A percentile compares a stretch with the other conserved stretches of the same genome.
These are phyloP conservation scores for Lentinula raphanica DNA, from an alignment of 768 basidiomycete species.

Conservation along the genomic window DNA sequence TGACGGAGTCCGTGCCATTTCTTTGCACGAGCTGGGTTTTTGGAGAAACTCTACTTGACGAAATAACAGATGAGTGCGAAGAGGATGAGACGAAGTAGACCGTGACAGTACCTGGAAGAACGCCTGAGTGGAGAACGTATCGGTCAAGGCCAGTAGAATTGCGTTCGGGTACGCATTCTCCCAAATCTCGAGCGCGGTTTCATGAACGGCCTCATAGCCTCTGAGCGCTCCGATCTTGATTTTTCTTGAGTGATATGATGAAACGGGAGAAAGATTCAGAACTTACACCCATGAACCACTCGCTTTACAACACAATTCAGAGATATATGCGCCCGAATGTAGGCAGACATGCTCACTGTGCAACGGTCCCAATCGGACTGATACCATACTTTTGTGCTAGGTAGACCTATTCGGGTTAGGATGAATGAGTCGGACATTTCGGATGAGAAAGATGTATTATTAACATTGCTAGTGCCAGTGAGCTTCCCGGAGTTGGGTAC, in stretches of 20 bases:
- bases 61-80: background rate
- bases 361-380: constrained; percentile 73
- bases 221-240: constrained; percentile 74
- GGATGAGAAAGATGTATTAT: constrained; percentile 13
- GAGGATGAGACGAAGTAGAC: constrained; percentile 2
- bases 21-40: constrained; percentile 52
- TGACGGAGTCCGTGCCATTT: constrained; percentile 86
- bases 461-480: constrained; percentile 88
- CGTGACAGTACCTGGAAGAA: constrained; percentile 75
- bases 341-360: constrained; percentile 53
- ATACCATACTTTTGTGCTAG: constrained; percentile 74
- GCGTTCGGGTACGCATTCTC: constrained; percentile 61
- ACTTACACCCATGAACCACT: constrained; percentile 88
- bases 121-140: constrained; percentile 85
- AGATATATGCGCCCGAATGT: background rate
- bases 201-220: constrained; percentile 78
- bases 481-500: constrained; percentile 45
- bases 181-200: constrained; percentile 78
- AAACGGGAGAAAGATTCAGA: background rate
- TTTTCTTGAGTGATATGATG: background rate
- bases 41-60: constrained; percentile 49
- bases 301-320: constrained; percentile 37
- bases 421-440: background rate
- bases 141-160: constrained; percentile 78
- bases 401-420: constrained; percentile 50